These are phyloP conservation scores for Chamaenerion angustifolium DNA, from an alignment of 345 rosid species.

Conservation along the genomic window DNA sequence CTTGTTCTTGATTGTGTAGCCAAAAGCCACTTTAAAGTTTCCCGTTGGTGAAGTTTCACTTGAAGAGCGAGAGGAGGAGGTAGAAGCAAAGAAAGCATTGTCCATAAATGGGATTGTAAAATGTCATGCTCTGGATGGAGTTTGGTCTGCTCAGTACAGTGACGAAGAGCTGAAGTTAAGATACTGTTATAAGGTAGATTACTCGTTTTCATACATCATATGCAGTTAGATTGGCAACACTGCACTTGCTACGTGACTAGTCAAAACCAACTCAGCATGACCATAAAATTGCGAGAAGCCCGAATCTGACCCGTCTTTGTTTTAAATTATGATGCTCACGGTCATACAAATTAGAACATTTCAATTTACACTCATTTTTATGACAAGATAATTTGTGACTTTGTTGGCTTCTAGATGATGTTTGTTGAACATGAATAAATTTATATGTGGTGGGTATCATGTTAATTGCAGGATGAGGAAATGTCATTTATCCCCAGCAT, in stretches of 20 bases:
- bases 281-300: too few relatives aligned
- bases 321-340: too few relatives aligned
- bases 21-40: constrained; percentile 74
- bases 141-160: constrained; percentile 51
- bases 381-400: not conserved
- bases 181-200: constrained; percentile 62
- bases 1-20: constrained; percentile 29
- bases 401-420: too few relatives aligned
- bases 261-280: too few relatives aligned
- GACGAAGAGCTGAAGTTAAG: constrained; percentile 65
- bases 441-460: not conserved
- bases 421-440: too few relatives aligned
- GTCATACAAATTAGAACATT: too few relatives aligned
- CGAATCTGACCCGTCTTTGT: too few relatives aligned
- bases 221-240: too few relatives aligned
- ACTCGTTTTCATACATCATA: too few relatives aligned
- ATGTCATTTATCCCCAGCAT: constrained; percentile 76
- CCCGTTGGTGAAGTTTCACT: constrained; percentile 70
- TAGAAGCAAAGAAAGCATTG: constrained; percentile 34
- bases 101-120: constrained; percentile 51
- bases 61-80: constrained; percentile 54
- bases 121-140: constrained; percentile 45
- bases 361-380: not conserved
- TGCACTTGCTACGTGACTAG: too few relatives aligned
- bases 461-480: constrained; percentile 57